Evolutionary conservation across 73 alveolate species (phyloP), one percentile per base, ranked within the genome.

Genomic region (Paramecium pentaurelia): DNA sequence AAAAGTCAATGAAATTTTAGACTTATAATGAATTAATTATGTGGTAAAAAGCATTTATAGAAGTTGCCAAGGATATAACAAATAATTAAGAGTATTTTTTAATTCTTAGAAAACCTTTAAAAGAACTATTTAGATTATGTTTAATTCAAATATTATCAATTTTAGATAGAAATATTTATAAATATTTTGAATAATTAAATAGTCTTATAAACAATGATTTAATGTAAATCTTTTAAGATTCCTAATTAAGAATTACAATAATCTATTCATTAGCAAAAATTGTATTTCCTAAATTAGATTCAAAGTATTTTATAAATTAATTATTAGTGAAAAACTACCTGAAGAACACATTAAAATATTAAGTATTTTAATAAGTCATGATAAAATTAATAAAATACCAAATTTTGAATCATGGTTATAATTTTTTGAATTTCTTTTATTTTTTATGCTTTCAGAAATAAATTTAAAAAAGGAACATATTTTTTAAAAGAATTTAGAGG

Each of bases 391-490:
- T 18, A 32, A 64, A 20, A 34, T 64, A 25, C 84, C 84, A 2
- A 20, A 64, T 3, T 64, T 28, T 20, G 47, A 11, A 2, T 12
- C 51, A 28, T 64, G 84, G 84, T 8, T 64, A 28, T 8, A 64
- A 11, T 32, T 64, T 32, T 64, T 64, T 27, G 84, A 64, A 27
- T 64, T 32, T 64, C 47, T 64, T 4, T 32, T 64, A 34, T 64
- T 64, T 27, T 34, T 64, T 3, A 64, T 64, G 84, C 47, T 64
- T 28, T 64, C 84, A 10, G 84, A 64, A 64, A 64, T 64, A 28
- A 64, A 64, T 64, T n/a, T 64, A 64, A 75, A 75, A 42, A 75
- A 75, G 60, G 88, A 75, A 25, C 88, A 75, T 12, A 27, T 75
- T 9, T 75, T 75, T 12, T 38, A 75, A 25, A 75, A 75, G 60